phyloP scores from a whole-genome alignment of 345 rosid species.

The Salix koriyanagi region DNA sequence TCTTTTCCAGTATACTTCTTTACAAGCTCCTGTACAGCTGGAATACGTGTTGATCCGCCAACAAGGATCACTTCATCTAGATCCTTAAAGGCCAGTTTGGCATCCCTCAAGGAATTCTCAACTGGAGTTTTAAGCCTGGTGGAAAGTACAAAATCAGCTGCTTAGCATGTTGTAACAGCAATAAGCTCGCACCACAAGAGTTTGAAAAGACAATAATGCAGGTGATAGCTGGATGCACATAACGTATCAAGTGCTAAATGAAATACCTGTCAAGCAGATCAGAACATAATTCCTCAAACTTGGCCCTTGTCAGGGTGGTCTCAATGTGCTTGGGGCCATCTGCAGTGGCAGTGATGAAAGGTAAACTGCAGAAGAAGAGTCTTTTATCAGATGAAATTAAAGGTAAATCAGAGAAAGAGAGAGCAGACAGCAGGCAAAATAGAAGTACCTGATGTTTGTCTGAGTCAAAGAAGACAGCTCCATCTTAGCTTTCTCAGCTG shows the following conservation, averaged over 20 bases:
- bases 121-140: slow-evolving; percentile 80
- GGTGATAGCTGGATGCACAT: neutral
- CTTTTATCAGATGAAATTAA: neutral
- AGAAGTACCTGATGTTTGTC: slow-evolving; percentile 65
- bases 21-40: slow-evolving; percentile 91
- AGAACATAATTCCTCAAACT: slow-evolving; percentile 89
- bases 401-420: neutral
- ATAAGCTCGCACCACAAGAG: neutral
- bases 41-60: slow-evolving; percentile 97
- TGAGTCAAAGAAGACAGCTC: slow-evolving; percentile 92
- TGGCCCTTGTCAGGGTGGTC: slow-evolving; percentile 81
- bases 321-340: slow-evolving; percentile 99
- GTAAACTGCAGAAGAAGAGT: slow-evolving; percentile 53
- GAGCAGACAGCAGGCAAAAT: neutral
- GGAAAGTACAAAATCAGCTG: neutral
- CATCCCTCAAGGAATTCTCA: slow-evolving; percentile 79
- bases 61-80: slow-evolving; percentile 95
- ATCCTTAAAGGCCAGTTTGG: slow-evolving; percentile 78
- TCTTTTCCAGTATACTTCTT: slow-evolving; percentile 88
- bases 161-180: neutral
- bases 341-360: slow-evolving; percentile 95
- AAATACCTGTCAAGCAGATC: slow-evolving; percentile 83
- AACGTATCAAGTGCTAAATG: neutral
- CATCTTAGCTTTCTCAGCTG: slow-evolving; percentile 96
- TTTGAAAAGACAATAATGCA: neutral